Conservation (phyloP, 2,329 filamentous ascomycete species). For the Tolypocladium sp. region DNA sequence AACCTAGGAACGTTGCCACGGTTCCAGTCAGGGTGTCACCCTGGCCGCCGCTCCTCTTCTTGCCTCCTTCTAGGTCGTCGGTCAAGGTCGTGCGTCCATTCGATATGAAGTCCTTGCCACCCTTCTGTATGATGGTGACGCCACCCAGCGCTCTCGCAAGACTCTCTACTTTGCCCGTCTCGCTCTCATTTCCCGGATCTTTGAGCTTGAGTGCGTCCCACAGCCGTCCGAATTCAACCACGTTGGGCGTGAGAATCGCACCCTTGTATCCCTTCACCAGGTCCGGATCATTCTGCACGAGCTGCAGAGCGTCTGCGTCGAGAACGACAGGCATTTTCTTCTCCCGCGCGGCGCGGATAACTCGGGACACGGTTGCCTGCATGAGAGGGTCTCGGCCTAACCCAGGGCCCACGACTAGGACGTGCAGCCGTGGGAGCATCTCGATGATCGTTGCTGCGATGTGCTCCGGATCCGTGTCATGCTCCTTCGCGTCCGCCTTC, state of each 20-base stretch:
- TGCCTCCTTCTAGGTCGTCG: conserved; percentile 69
- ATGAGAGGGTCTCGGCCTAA: conserved; percentile 84
- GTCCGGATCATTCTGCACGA: conserved; percentile 67
- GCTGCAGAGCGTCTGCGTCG: conserved; percentile 78
- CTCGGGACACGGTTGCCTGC: conserved; percentile 72
- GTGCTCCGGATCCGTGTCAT: conserved; percentile 45
- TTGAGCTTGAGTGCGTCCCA: conserved; percentile 68
- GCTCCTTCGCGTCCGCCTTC: conserved; percentile 15
- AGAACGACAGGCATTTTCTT: conserved; percentile 71
- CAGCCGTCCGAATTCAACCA: conserved; percentile 81
- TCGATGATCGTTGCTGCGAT: conserved; percentile 62
- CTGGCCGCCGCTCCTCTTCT: conserved; percentile 88
- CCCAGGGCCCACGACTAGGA: conserved; percentile 86
- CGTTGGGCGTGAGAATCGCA: conserved; percentile 88
- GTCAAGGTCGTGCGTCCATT: conserved; percentile 68
- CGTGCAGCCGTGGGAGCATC: conserved; percentile 81
- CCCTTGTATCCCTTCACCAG: conserved; percentile 72
- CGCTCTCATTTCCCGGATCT: conserved; percentile 23
- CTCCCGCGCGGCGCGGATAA: conserved; percentile 70
- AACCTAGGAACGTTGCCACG: conserved; percentile 80
- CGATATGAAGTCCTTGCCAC: conserved; percentile 69
- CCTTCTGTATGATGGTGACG: conserved; percentile 89
- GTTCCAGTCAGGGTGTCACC: conserved; percentile 90
- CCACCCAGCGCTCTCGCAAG: conserved; percentile 72
- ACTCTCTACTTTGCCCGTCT: conserved; percentile 46